Base-by-base conservation (phyloP, 176 grass and related monocot species). In the Phyllostachys edulis region DNA sequence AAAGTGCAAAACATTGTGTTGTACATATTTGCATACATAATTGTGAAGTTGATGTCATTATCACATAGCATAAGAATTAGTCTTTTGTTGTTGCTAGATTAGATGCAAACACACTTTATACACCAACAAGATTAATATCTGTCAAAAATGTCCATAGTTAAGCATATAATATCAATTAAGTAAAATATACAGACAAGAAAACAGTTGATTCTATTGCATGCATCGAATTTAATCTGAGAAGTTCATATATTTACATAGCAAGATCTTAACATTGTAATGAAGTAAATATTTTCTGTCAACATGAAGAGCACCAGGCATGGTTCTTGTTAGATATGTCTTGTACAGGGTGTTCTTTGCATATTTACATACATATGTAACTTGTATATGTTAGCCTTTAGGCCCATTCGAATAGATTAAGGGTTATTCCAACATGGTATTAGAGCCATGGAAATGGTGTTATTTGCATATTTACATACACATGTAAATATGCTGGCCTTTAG, bases 141-240 rank as follows among this genome's bases (percentile, higher is more conserved):
- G n/a, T 69, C 15, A 54, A 40, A 73, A 17, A 57, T 42, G 24
- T 11, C 69, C 13, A 72, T 49, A 50, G 27, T 29, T 72, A 49
- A 17, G 44, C 23, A 49, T 45, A 72, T 17, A 29, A 47, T 72
- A 49, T 49, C 3, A 49, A 49, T 72, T 49, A 47, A 72, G 15
- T 72, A 38, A 17, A 18, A 67, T 67, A 24, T 24, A 44, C 21
- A 49, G 62, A 68, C 12, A 23, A 13, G 20, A 76, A 29, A 40
- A 66, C 29, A 82, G 51, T 71, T 61, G 69, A 63, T 78, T 78
- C 15, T 17, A 64, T 46, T 12, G 57, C 41, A 54, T 75, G 60
- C 34, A 82, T 46, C 21, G 82, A 78, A 88, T 63, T 47, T 16
- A 52, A 80, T 79, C 9, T 67, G 10, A 37, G 27, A 77, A 74